These are phyloP conservation scores for Prototheca wickerhamii DNA, from an alignment of 163 green algal genomes.

Conservation along the genomic window DNA sequence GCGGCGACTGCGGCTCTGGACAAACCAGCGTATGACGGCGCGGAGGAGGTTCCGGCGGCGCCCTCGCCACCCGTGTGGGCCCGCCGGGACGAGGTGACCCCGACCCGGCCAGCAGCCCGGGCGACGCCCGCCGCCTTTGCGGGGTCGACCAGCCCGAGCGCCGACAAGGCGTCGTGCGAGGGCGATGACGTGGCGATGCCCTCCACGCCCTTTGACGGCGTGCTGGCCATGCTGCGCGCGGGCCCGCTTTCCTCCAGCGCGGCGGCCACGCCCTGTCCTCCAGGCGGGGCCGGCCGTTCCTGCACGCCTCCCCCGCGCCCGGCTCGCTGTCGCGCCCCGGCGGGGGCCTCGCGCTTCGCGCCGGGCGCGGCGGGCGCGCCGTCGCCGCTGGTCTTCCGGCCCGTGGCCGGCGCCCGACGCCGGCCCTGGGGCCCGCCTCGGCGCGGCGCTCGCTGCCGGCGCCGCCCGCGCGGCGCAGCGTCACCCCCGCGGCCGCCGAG, in stretches of 20 bases:
- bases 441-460: too few relatives aligned
- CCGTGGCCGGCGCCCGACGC: neutral
- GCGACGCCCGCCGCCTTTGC: neutral
- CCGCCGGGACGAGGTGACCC: neutral
- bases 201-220: slow-evolving; percentile 22
- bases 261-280: slow-evolving; percentile 1
- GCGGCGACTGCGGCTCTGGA: too few relatives aligned
- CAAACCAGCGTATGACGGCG: too few relatives aligned
- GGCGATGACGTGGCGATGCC: neutral
- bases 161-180: neutral
- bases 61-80: neutral
- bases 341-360: neutral
- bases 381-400: neutral
- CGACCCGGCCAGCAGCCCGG: neutral
- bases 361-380: too few relatives aligned
- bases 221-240: slow-evolving; percentile 24
- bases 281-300: neutral
- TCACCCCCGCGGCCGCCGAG: too few relatives aligned
- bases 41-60: too few relatives aligned
- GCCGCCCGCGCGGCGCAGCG: too few relatives aligned
- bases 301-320: neutral
- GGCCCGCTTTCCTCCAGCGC: slow-evolving; percentile 17
- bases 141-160: neutral
- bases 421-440: neutral
- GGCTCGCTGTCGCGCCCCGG: neutral